These are phyloP conservation scores for Peronospora belbahrii DNA, from an alignment of 352 stramenopile genomes.

Conservation along the genomic window DNA sequence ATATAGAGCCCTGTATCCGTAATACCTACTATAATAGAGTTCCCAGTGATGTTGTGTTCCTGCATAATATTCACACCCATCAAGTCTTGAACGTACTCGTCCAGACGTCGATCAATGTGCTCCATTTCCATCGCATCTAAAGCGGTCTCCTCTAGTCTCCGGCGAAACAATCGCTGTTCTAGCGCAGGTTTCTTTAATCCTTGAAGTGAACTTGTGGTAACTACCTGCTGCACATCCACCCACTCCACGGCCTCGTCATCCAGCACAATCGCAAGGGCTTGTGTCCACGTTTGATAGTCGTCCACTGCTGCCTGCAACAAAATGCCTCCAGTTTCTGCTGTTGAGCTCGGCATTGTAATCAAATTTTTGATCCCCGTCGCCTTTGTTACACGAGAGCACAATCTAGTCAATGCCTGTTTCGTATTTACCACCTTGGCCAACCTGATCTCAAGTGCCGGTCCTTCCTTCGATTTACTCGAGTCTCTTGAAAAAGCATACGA, in stretches of 20 bases:
- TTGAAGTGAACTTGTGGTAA: conserved; percentile 33
- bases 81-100: conserved; percentile 47
- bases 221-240: conserved; percentile 50
- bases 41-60: conserved; percentile 58
- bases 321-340: conserved; percentile 21
- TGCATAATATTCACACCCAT: conserved; percentile 48
- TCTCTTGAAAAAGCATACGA: conserved; percentile 29
- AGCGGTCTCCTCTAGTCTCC: conserved; percentile 6
- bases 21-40: conserved; percentile 54
- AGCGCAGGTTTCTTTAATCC: conserved; percentile 19
- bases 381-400: conserved; percentile 21
- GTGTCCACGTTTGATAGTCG: conserved; percentile 54
- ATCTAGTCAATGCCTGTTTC: conserved; percentile 14
- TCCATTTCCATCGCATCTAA: not conserved
- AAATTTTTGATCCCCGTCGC: conserved; percentile 48
- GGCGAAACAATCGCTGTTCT: conserved; percentile 34
- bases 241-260: conserved; percentile 59
- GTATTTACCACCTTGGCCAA: conserved; percentile 37
- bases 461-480: conserved; percentile 18
- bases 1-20: conserved; percentile 75
- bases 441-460: conserved; percentile 36
- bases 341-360: conserved; percentile 21
- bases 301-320: conserved; percentile 36
- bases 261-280: conserved; percentile 38
- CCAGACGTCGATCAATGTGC: conserved; percentile 29